Evolutionary conservation across 164 flowering plant species (phyloP).

Genomic region (Vitis rotundifolia): DNA sequence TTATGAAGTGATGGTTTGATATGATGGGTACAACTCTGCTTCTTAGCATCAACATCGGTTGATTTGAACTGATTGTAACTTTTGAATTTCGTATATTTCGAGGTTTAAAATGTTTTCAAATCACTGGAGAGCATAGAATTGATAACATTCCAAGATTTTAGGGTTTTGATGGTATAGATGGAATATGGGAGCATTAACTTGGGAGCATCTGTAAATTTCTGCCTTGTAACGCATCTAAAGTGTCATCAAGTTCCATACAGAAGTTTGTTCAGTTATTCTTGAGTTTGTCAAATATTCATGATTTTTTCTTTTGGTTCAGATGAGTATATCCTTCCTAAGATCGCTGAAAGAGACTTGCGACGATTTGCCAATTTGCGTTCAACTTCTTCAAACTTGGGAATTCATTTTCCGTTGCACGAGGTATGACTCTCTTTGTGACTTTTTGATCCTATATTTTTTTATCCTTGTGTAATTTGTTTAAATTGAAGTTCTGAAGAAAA

Average conservation of each 20-base stretch:
- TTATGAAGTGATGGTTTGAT: too few species aligned
- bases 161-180: background rate
- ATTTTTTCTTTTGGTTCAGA: constrained; percentile 39
- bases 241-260: background rate
- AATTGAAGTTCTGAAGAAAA: background rate
- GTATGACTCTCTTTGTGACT: constrained; percentile 29
- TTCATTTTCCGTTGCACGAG: constrained; percentile 51
- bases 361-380: constrained; percentile 70
- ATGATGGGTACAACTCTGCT: too few species aligned
- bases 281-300: background rate
- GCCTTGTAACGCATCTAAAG: background rate
- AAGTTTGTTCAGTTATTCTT: background rate
- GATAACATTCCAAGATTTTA: background rate
- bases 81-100: too few species aligned
- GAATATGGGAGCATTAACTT: background rate
- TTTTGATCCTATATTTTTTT: background rate
- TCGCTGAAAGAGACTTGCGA: constrained; percentile 86
- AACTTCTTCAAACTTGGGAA: constrained; percentile 52
- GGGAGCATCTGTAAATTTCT: background rate
- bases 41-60: too few species aligned
- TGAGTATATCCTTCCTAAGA: constrained; percentile 92
- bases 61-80: too few species aligned
- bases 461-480: background rate
- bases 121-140: background rate
- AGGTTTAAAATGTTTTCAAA: background rate